Conservation (phyloP, 1,284 basidiomycete genomes). For the Laetiporus sulphureus region DNA sequence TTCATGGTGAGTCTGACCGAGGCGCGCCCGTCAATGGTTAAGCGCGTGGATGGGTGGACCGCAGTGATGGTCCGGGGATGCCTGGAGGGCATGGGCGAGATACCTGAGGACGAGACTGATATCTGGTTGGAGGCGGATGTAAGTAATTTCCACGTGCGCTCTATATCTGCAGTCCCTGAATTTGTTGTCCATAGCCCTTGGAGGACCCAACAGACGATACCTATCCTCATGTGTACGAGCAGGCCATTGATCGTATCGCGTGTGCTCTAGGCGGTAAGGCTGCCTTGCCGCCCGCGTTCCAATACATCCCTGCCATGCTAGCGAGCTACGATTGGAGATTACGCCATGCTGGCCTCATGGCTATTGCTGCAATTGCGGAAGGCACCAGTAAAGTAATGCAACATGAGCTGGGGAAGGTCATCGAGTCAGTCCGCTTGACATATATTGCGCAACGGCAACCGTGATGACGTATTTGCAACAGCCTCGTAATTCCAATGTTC, state of each 20-base stretch:
- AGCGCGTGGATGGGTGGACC: constrained; percentile 60
- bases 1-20: constrained; percentile 74
- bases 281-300: constrained; percentile 70
- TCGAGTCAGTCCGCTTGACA: constrained; percentile 41
- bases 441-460: not conserved
- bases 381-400: constrained; percentile 74
- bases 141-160: constrained; percentile 18
- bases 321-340: constrained; percentile 75
- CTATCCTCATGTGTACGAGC: constrained; percentile 72
- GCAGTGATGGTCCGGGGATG: constrained; percentile 62
- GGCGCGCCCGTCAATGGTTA: constrained; percentile 61
- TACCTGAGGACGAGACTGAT: constrained; percentile 53
- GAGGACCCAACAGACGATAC: constrained; percentile 67
- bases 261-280: constrained; percentile 67
- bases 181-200: constrained; percentile 39
- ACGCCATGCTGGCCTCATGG: constrained; percentile 77
- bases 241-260: constrained; percentile 69
- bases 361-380: constrained; percentile 72
- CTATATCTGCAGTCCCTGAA: not conserved
- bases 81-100: constrained; percentile 75
- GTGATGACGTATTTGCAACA: constrained; percentile 24
- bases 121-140: constrained; percentile 74
- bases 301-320: constrained; percentile 75
- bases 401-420: constrained; percentile 69
- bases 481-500: constrained; percentile 71